Evolutionary conservation across 805 yeast genomes (phyloP), one percentile per base, ranked within the genome.

Genomic region (Dipodascopsis uninucleata): DNA sequence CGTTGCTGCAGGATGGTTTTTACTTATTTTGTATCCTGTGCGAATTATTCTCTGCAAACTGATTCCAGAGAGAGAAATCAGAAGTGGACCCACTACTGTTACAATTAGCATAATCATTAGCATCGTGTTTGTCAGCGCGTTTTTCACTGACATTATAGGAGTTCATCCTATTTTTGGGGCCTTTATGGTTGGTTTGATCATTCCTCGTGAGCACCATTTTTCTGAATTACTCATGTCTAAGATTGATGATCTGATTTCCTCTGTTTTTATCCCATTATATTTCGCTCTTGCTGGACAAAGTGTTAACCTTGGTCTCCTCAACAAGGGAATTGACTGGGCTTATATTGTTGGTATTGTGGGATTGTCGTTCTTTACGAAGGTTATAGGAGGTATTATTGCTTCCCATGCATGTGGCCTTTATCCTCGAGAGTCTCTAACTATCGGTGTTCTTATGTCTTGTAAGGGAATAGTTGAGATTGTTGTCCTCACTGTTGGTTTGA

Each of bases 81-180:
- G 62, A 61, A 68, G 76, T 25, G 82, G 83, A 1, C 69, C 69
- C 14, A 61, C 65, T 5, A 85, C 88, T 9, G 76, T 85, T 1
- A 79, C 82, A 38, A 58, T 77, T 23, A 76, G 81, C 29, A 76
- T 82, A 25, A 75, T 82, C 25, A 55, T 85, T 43, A 53, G 77
- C 6, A 59, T 78, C 44, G 80, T 79, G 52, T 76, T 85, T 48
- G 61, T 74, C 3, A 81, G 89, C 3, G 78, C 93, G 1, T 85
- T 84, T 63, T 82, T 77, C 61, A 85, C 94, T 1, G 89, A 83
- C 61, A 82, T 85, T 45, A 81, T 85, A 51, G 95, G 94, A 4
- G 90, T 83, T 8, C 94, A 85, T 63, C 84, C 93, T 0, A 85
- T 85, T 55, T 85, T 85, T 64, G 95, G 94, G 32, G 93, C 90